Percentiles rank a stretch among this genome's conserved stretches.
Evolutionary conservation across 768 basidiomycete genomes (phyloP).

Genomic region (Rickenella mellea): DNA sequence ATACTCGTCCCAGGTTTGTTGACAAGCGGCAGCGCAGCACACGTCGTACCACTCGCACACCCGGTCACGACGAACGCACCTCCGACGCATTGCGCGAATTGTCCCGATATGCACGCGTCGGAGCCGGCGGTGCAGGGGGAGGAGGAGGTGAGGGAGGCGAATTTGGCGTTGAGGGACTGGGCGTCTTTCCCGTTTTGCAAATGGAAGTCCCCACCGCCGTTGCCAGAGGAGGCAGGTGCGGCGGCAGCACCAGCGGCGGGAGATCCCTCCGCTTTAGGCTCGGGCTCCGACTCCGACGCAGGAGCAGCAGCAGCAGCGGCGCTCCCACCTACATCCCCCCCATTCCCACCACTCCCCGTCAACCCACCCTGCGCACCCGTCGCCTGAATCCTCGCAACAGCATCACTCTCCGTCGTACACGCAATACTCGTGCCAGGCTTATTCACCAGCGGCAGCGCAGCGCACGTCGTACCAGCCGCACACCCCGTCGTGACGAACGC

Average conservation of each 20-base stretch:
- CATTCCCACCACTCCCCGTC: constrained; percentile 1
- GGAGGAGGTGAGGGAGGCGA: constrained; percentile 14
- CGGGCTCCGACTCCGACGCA: neutral
- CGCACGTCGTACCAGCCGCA: constrained; percentile 12
- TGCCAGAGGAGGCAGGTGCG: constrained; percentile 4
- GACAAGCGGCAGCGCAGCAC: constrained; percentile 46
- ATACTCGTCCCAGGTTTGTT: constrained; percentile 35
- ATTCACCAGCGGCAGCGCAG: constrained; percentile 42
- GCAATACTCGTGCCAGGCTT: constrained; percentile 39
- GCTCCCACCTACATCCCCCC: neutral
- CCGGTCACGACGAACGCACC: constrained; percentile 19
- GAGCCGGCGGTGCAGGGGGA: constrained; percentile 18
- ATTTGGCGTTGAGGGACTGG: constrained; percentile 11
- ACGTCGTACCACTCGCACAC: constrained; percentile 23
- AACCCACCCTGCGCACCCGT: constrained; percentile 10
- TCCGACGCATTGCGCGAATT: constrained; percentile 14
- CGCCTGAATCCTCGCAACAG: constrained; percentile 32
- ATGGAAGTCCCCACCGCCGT: constrained; percentile 7
- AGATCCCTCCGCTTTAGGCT: too few relatives aligned
- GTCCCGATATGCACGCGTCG: constrained; percentile 25
- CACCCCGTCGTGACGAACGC: constrained; percentile 21
- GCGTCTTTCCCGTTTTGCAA: constrained; percentile 13
- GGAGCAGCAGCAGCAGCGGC: neutral
- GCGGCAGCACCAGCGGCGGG: neutral
- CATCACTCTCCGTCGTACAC: constrained; percentile 40